phyloP scores from a whole-genome alignment of 345 rosid species.

The Excoecaria agallocha region DNA sequence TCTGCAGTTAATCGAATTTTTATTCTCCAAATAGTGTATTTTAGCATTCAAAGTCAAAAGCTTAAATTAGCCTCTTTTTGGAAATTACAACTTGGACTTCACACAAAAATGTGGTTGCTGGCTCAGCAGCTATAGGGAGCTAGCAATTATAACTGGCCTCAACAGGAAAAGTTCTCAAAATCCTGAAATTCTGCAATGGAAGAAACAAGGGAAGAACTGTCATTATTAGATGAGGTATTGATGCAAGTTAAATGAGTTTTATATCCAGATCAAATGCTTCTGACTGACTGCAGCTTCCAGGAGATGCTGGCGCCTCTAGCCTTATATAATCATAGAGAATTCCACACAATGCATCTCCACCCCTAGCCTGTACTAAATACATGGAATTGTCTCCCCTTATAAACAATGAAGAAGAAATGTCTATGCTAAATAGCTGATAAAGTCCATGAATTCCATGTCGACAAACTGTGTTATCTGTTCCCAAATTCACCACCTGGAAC shows the following conservation, averaged over 20 bases:
- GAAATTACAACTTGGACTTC: background rate
- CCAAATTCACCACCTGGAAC: constrained; percentile 26
- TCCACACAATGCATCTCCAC: constrained; percentile 36
- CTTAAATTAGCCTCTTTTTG: too few relatives aligned
- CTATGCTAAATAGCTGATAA: constrained; percentile 24
- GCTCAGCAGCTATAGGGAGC: background rate
- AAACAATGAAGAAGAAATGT: constrained; percentile 27
- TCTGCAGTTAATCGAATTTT: too few relatives aligned
- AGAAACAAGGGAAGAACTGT: background rate
- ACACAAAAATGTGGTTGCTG: too few relatives aligned
- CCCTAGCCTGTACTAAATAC: constrained; percentile 29
- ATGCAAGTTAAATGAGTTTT: background rate
- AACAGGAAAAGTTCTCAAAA: background rate
- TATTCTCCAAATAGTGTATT: too few relatives aligned
- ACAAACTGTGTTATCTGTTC: constrained; percentile 35
- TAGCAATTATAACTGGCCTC: background rate
- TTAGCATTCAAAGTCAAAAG: too few relatives aligned
- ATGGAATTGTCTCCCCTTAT: constrained; percentile 35
- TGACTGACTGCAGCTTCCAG: background rate
- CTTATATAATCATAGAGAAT: constrained; percentile 36
- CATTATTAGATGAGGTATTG: background rate
- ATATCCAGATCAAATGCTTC: constrained; percentile 15
- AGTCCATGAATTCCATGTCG: constrained; percentile 41
- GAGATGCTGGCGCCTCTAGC: constrained; percentile 35
- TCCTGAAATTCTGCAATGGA: background rate